phyloP scores from a whole-genome alignment of 1,284 basidiomycete genomes.

The Volvariella volvacea region DNA sequence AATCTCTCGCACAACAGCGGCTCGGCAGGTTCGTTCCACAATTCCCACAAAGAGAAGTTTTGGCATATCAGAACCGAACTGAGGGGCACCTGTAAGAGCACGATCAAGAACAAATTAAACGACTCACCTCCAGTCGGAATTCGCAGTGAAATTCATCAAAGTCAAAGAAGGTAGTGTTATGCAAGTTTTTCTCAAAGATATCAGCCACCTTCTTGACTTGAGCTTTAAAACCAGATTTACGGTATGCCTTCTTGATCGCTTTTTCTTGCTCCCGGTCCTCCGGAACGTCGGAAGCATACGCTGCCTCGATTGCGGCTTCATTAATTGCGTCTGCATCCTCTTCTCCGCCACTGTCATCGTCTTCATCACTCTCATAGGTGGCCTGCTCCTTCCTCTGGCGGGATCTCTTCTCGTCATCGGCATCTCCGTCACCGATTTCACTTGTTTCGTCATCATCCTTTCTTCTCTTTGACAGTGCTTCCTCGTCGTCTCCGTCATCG shows the following conservation, averaged over 20 bases:
- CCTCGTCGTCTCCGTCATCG: constrained; percentile 36
- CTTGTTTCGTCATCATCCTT: constrained; percentile 45
- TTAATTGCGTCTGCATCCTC: constrained; percentile 64
- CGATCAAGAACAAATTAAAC: constrained; percentile 2
- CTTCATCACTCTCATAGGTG: constrained; percentile 66
- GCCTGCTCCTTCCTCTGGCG: constrained; percentile 62
- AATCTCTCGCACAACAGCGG: constrained; percentile 85
- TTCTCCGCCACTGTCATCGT: constrained; percentile 38
- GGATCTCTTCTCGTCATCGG: constrained; percentile 66
- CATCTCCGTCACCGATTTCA: constrained; percentile 76
- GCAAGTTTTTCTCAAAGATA: constrained; percentile 46
- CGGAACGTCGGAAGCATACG: constrained; percentile 45
- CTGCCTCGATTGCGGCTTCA: constrained; percentile 69
- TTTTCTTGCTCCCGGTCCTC: constrained; percentile 25
- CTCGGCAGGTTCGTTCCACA: constrained; percentile 79
- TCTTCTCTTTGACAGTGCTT: constrained; percentile 37
- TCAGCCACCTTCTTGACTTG: constrained; percentile 40
- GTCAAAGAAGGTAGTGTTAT: constrained; percentile 62
- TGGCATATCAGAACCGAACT: constrained; percentile 71
- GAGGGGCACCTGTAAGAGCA: constrained; percentile 5
- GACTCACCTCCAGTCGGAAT: constrained; percentile 76
- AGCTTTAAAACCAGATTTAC: constrained; percentile 27
- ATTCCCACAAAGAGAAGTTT: constrained; percentile 91
- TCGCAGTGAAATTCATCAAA: constrained; percentile 73
- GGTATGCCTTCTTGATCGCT: constrained; percentile 16